phyloP scores from a whole-genome alignment of 78 protist species.

The Monocercomonoides exilis region DNA sequence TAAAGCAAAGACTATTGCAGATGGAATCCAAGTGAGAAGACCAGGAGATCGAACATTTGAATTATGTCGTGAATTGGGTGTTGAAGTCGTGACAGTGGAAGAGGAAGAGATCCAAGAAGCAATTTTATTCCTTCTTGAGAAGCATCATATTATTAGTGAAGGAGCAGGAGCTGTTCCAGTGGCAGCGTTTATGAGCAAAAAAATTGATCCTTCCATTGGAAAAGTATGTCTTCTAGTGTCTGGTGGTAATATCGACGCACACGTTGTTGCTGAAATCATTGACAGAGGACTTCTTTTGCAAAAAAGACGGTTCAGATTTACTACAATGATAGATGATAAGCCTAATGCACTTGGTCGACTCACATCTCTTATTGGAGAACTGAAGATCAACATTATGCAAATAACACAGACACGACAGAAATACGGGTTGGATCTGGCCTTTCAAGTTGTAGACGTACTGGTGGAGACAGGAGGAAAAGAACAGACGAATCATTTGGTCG shows the following conservation, averaged over 20 bases:
- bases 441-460: background rate
- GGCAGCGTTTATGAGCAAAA: background rate
- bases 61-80: background rate
- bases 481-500: too few species aligned
- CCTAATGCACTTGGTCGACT: background rate
- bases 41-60: conserved; percentile 8
- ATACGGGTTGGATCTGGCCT: background rate
- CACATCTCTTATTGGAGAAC: background rate
- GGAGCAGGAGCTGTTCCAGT: background rate
- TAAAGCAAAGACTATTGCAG: background rate
- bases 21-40: background rate
- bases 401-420: background rate
- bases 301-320: background rate
- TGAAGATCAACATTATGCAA: background rate
- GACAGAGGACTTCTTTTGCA: background rate
- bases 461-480: background rate
- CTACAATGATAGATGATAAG: background rate
- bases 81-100: conserved; percentile 1
- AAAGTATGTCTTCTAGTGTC: background rate
- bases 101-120: conserved; percentile 19
- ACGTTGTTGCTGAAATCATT: background rate
- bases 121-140: background rate
- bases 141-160: background rate
- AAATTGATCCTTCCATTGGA: background rate
- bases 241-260: background rate